A percentile compares a stretch with the other conserved stretches of the same genome.
These are phyloP conservation scores for Filosporella fistucella DNA, from an alignment of 495 filamentous ascomycete species.

Conservation along the genomic window DNA sequence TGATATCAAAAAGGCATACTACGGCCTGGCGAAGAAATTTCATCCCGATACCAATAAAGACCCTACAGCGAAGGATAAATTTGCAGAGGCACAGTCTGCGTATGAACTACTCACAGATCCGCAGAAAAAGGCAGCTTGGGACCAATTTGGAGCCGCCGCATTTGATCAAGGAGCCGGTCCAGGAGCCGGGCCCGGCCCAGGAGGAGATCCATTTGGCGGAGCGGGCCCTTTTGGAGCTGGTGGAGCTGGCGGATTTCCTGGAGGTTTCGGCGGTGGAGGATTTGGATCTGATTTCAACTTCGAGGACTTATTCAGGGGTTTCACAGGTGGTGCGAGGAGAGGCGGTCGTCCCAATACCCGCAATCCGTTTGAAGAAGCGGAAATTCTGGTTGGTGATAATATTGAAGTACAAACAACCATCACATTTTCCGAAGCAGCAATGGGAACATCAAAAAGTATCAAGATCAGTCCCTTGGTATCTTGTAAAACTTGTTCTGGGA, in stretches of 20 bases:
- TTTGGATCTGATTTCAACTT: slow-evolving; percentile 85
- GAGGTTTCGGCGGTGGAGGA: slow-evolving; percentile 48
- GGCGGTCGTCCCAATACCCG: slow-evolving; percentile 45
- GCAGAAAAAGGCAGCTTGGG: slow-evolving; percentile 86
- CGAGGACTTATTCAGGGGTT: slow-evolving; percentile 90
- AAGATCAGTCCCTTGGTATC: slow-evolving; percentile 68
- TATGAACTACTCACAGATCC: slow-evolving; percentile 91
- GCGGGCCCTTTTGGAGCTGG: slow-evolving; percentile 63
- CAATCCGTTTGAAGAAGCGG: slow-evolving; percentile 61
- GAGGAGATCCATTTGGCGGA: slow-evolving; percentile 43
- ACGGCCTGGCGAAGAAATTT: slow-evolving; percentile 95
- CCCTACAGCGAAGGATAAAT: slow-evolving; percentile 83
- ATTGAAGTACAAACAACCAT: slow-evolving; percentile 91
- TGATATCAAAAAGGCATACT: slow-evolving; percentile 98
- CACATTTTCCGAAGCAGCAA: slow-evolving; percentile 94
- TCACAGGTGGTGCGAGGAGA: slow-evolving; percentile 57
- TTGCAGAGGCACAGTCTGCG: slow-evolving; percentile 82
- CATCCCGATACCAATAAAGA: slow-evolving; percentile 99
- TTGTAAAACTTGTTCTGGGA: slow-evolving; percentile 78
- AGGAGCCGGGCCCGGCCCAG: slow-evolving; percentile 51
- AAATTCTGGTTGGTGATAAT: slow-evolving; percentile 81
- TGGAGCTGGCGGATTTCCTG: slow-evolving; percentile 40
- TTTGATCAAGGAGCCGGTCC: slow-evolving; percentile 77
- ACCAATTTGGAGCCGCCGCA: slow-evolving; percentile 81
- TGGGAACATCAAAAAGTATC: slow-evolving; percentile 76